A percentile compares a stretch with the other conserved stretches of the same genome.
Evolutionary conservation across 1,284 basidiomycete genomes (phyloP).

Genomic region (Boletellus deceptivus): DNA sequence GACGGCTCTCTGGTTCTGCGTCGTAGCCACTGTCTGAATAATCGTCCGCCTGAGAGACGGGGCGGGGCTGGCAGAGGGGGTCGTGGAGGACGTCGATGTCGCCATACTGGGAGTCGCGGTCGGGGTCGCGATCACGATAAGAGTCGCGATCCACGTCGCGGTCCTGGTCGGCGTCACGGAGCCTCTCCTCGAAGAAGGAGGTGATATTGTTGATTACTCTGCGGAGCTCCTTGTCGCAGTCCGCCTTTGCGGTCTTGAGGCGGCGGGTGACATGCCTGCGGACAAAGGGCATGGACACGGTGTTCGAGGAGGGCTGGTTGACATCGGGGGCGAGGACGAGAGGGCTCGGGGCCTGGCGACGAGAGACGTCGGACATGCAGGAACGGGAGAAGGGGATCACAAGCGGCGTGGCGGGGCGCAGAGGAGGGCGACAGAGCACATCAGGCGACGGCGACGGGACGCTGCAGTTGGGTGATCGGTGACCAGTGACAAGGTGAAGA

Average conservation of each 20-base stretch:
- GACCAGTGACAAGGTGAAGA: constrained; percentile 20
- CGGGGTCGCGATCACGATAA: constrained; percentile 46
- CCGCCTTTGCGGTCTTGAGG: constrained; percentile 89
- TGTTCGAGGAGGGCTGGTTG: constrained; percentile 53
- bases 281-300: constrained; percentile 88
- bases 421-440: constrained; percentile 12
- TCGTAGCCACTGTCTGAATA: constrained; percentile 79
- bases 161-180: constrained; percentile 71
- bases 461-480: constrained; percentile 9
- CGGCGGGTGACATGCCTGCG: constrained; percentile 91
- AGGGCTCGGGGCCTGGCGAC: constrained; percentile 72
- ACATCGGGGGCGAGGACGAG: constrained; percentile 73
- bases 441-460: constrained; percentile 18
- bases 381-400: constrained; percentile 8
- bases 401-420: constrained; percentile 4
- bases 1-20: constrained; percentile 65
- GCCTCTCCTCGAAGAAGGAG: constrained; percentile 87
- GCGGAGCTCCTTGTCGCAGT: constrained; percentile 93
- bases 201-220: constrained; percentile 93
- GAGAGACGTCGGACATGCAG: constrained; percentile 35
- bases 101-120: constrained; percentile 50
- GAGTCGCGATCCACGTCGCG: constrained; percentile 58
- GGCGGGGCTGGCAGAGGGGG: constrained; percentile 57
- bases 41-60: constrained; percentile 61
- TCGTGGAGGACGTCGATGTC: constrained; percentile 58